Percentiles rank a stretch among this genome's conserved stretches.
Conservation (phyloP, 148 eudicot species). For the Gaultheria prostrata region DNA sequence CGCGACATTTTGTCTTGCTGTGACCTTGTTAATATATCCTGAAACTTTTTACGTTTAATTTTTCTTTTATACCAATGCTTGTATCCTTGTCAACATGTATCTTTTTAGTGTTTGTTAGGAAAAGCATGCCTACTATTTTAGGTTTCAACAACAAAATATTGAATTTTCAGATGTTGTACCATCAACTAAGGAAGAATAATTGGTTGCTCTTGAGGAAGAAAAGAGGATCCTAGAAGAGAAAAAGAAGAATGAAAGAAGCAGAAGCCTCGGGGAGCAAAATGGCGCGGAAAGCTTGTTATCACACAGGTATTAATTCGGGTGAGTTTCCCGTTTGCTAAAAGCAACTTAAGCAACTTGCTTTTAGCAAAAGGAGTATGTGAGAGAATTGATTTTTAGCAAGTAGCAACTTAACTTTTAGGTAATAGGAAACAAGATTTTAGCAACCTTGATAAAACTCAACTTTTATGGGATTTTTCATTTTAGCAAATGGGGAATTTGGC, state of each 20-base stretch:
- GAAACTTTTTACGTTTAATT: no score
- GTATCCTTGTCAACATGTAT: not conserved
- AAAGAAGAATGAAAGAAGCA: constrained; percentile 73
- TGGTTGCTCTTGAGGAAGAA: constrained; percentile 74
- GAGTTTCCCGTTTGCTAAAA: no score
- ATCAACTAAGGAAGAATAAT: constrained; percentile 76
- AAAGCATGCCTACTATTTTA: not conserved
- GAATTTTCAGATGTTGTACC: constrained; percentile 53
- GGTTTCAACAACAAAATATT: not conserved
- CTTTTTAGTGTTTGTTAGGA: not conserved
- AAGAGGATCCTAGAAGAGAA: constrained; percentile 60
- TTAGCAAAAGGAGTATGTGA: no score
- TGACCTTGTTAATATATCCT: not conserved
- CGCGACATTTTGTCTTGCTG: no score
- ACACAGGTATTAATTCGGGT: not conserved
- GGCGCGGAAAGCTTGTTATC: not conserved
- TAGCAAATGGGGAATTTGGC: no score
- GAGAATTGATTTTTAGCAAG: no score
- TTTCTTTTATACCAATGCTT: not conserved
- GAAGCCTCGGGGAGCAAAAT: constrained; percentile 77
- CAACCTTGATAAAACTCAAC: no score
- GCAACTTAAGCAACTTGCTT: no score
- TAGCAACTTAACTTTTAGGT: no score
- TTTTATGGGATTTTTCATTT: no score
- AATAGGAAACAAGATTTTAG: no score